A percentile compares a stretch with the other conserved stretches of the same genome.
phyloP scores from a whole-genome alignment of 2,329 filamentous ascomycete genomes.

The Mollisiaceae sp. region DNA sequence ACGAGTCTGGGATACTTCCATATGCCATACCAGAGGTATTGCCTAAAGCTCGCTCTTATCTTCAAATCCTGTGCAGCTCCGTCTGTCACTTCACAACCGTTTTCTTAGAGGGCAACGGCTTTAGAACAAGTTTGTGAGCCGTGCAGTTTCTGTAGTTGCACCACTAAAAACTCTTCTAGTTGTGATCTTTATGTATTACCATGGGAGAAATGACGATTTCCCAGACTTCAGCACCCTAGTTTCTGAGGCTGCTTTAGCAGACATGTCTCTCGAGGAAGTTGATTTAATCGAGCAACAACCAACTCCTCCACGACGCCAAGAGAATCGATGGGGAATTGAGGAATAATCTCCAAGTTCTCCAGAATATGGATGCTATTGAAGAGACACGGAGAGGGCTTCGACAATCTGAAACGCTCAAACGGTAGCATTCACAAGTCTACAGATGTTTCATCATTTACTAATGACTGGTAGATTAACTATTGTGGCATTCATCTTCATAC shows the following conservation, averaged over 20 bases:
- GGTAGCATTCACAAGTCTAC: not conserved
- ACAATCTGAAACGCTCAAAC: not conserved
- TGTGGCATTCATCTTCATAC: not conserved
- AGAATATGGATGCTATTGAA: not conserved
- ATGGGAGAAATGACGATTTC: not conserved
- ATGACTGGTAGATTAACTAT: not conserved
- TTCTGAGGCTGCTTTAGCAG: not conserved
- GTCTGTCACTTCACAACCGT: not conserved
- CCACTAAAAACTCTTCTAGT: not conserved
- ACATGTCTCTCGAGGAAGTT: not conserved
- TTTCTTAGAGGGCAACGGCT: not conserved
- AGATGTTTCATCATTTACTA: not conserved
- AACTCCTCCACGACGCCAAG: not conserved
- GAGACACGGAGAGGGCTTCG: not conserved
- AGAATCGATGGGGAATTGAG: not conserved
- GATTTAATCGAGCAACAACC: too few species aligned
- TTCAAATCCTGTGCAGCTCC: not conserved
- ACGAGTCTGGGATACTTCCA: not conserved
- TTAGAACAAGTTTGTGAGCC: not conserved
- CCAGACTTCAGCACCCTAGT: not conserved
- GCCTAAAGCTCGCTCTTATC: not conserved
- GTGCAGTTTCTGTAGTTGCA: not conserved
- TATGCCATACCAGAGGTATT: not conserved
- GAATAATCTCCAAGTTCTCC: not conserved
- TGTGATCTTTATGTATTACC: not conserved